Base-by-base conservation (phyloP, 148 eudicot species). In the Selenicereus undatus region DNA sequence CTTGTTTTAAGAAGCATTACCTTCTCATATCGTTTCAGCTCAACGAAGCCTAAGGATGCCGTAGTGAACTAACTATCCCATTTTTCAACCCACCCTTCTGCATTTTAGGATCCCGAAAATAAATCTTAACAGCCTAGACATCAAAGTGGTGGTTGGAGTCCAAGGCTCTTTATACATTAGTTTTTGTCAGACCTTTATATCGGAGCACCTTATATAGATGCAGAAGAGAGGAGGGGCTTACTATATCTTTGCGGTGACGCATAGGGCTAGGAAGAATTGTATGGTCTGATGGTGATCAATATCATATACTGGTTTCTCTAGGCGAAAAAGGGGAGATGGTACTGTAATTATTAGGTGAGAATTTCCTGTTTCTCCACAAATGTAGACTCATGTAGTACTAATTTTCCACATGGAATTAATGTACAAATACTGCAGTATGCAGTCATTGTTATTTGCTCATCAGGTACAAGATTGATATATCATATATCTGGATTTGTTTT, bases 1-100 rank as follows among this genome's bases (percentile, higher is more conserved):
- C 90, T 90, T 50, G 81, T 88, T 60, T 79, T 52, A 39, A 86
- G 87, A 48, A 75, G 89, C 62, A 70, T 86, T 21, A 26, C 86
- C 35, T 75, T 83, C 79, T 60, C 89, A 60, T 81, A 84, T 66
- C 22, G 71, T 36, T 66, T 66, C 71, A 66, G 18, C 51, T 71
- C 70, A 65, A 30, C 43, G 32, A 85, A 78, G 22, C 18, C 75
- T 12, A 83, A 81, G 84, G 70, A 42, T 16, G 73, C 27, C 50
- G n/a, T 56, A 24, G 77, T 78, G 54, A 81, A 76, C 74, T 84
- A 85, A 78, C 71, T 27, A 11, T 36, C 71, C 71, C 35, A 11
- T 66, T 66, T 66, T 7, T 24, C 27, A 22, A n/a, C 24, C n/a
- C 68, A 62, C 0, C 62, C 62, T 5, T 56, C 62, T 56, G 16